A percentile compares a stretch with the other conserved stretches of the same genome.
Conservation (phyloP, 2,329 filamentous ascomycete species). For the Paraphaeosphaeria minitans region DNA sequence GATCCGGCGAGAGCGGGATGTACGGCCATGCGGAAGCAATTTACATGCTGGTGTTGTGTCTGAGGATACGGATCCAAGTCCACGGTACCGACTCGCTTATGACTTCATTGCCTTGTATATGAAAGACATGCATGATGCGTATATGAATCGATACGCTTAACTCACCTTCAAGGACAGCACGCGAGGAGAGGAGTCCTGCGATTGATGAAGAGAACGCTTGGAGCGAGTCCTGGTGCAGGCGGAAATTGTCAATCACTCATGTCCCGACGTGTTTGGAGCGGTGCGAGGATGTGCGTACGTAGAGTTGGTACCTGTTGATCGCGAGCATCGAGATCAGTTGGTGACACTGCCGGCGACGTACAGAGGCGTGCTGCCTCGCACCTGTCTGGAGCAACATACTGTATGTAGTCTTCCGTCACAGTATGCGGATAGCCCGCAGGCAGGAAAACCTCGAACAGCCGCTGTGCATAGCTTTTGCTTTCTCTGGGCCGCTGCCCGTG, state of each 20-base stretch:
- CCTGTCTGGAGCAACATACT: slow-evolving; percentile 58
- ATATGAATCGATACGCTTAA: slow-evolving; percentile 13
- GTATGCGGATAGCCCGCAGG: slow-evolving; percentile 88
- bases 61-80: slow-evolving; percentile 14
- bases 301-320: slow-evolving; percentile 66
- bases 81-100: slow-evolving; percentile 16
- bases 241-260: slow-evolving; percentile 1
- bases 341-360: slow-evolving; percentile 1
- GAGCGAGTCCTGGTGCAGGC: slow-evolving; percentile 66
- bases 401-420: slow-evolving; percentile 82
- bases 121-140: slow-evolving; percentile 3
- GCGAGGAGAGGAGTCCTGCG: slow-evolving; percentile 76
- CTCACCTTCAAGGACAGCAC: slow-evolving; percentile 77
- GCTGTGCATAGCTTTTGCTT: slow-evolving; percentile 40
- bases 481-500: slow-evolving; percentile 17
- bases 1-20: slow-evolving; percentile 8
- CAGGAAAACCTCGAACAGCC: slow-evolving; percentile 73
- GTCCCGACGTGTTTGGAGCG: background rate
- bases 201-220: slow-evolving; percentile 87
- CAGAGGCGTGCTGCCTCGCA: slow-evolving; percentile 9
- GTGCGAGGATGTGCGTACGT: slow-evolving; percentile 53
- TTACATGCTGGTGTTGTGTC: slow-evolving; percentile 15
- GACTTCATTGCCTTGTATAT: slow-evolving; percentile 15
- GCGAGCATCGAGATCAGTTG: slow-evolving; percentile 5
- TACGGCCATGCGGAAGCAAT: slow-evolving; percentile 18